Base-by-base conservation (phyloP, 208 protist genomes). In the Wallacemonas collosoma region DNA sequence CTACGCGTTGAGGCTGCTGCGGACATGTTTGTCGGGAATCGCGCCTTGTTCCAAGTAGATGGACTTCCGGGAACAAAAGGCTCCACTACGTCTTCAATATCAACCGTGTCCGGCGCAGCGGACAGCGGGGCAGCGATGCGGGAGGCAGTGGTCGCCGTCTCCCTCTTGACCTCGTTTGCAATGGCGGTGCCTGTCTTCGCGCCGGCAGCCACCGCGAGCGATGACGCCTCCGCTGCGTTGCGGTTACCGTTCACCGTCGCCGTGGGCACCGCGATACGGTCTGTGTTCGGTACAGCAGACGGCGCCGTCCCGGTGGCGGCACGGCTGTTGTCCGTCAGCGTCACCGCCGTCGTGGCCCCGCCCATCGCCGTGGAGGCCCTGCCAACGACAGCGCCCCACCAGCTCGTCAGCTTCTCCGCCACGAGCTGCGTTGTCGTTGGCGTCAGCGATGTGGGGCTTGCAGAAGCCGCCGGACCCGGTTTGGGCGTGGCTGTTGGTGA, bases 21-120 rank as follows among this genome's bases (percentile, higher is more conserved):
- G 35, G 61, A 7, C 57, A 69, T 69, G 47, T 40, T 12, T 14
- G 11, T 38, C 15, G 68, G 68, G 58, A 66, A 73, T 9, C 26
- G 6, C 35, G 68, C 68, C 35, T 57, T 17, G 68, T 65, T 50
- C 68, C 68, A 73, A 1, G 47, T 65, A 3, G 68, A 73, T 7
- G 68, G 56, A 36, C 48, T 61, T 5, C 68, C 68, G 5, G 43
- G 40, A 14, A 73, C 57, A 56, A 61, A 73, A 3, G 68, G 55
- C 68, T 61, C 38, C 45, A 57, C 48, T 1, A 39, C 57, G 26
- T 63, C n/a, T 45, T 63, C 45, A 50, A 50, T 50, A 6, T 50
- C 45, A 12, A 50, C 8, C 45, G 12, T 12, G 45, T 50, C 45
- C 45, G 6, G 8, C 45, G 45, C 57, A 36, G 39, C 26, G 7